Evolutionary conservation across 2,329 filamentous ascomycete genomes (phyloP), one percentile per base, ranked within the genome.

Genomic region (Fusarium hostae): DNA sequence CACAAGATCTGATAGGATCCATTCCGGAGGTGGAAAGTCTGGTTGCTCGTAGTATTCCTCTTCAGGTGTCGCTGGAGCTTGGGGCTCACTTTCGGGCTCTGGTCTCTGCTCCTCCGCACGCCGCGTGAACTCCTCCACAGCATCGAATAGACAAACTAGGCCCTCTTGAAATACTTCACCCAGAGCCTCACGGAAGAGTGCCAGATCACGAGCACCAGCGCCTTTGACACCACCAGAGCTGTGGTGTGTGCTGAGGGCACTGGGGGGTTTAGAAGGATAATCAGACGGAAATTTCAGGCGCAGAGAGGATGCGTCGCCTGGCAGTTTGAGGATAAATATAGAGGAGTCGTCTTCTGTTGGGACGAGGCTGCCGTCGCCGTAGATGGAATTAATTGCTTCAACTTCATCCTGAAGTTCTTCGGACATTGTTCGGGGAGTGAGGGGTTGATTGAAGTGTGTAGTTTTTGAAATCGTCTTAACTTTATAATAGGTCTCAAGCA

Each of bases 121-220:
- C 57, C 86, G 84, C 61, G 83, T 86, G 71, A 92, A 83, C 77
- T 93, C 91, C 76, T 97, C 95, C 40, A 98, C 87, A n/a, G 97
- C 87, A 78, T 98, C 95, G 76, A 95, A 99, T 6, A 99, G 84
- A 77, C 95, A 98, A 26, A 97, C 94, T 57, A 89, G 87, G 0
- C 94, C 94, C 0, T 90, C 87, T 57, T 87, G 86, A 79, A 91
- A 97, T 8, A 93, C 87, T n/a, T 85, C 84, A 2, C 84, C 85
- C 35, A 98, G 82, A 0, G 91, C 90, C 39, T 90, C 85, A 34
- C 90, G 85, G 63, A 96, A 90, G 5, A 93, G 81, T 5, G 88
- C 87, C n/a, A 95, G 85, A 54, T 94, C 88, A 56, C 89, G 85
- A 55, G 88, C 90, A 4, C 94, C 94, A 68, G 92, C 90, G 40